Base-by-base conservation (phyloP, 2,329 filamentous ascomycete genomes). In the Lasiodiplodia hormozganensis region DNA sequence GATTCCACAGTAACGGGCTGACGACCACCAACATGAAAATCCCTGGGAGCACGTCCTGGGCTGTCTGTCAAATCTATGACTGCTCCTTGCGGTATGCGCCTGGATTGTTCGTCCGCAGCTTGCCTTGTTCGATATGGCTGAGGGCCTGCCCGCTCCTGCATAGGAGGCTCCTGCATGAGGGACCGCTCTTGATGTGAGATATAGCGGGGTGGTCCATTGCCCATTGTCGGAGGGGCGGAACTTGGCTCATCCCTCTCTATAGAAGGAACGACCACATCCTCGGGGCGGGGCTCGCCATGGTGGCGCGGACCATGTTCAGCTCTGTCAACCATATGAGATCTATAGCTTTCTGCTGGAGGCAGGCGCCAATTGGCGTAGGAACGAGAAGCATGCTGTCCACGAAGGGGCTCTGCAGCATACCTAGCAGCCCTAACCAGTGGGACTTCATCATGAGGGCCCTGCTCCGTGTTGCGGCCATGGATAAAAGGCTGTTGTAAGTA, bases 171-270 rank as follows among this genome's bases (percentile, higher is more conserved):
- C 36, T 53, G 66, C 66, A 68, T 62, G 47, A 62, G n/a, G 10
- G 66, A 53, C n/a, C 66, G 66, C 34, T 68, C 66, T n/a, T 68
- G 66, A 38, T 38, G 66, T 31, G 66, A 68, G 16, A 68, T 8
- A 57, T 68, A 68, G 7, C 34, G 56, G 11, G 25, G 40, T 16
- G 34, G 6, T 10, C 53, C 47, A 43, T 52, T 62, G 47, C 47
- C 25, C 34, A 21, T 40, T 14, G 56, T 23, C 8, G 34, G 49
- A 16, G 34, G 31, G 25, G 49, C 66, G 34, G 57, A 47, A 12
- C 47, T 52, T 34, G 47, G 34, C 23, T 68, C 56, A 21, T 68
- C 56, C 49, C 25, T 68, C 34, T 62, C 66, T 21, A 65, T 65
- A 16, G 56, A 43, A 34, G 56, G 56, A 21, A 54, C 25, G 18